Evolutionary conservation across 441 rosid species (phyloP), one percentile per base, ranked within the genome.

Genomic region (Gossypium schwendimanii): DNA sequence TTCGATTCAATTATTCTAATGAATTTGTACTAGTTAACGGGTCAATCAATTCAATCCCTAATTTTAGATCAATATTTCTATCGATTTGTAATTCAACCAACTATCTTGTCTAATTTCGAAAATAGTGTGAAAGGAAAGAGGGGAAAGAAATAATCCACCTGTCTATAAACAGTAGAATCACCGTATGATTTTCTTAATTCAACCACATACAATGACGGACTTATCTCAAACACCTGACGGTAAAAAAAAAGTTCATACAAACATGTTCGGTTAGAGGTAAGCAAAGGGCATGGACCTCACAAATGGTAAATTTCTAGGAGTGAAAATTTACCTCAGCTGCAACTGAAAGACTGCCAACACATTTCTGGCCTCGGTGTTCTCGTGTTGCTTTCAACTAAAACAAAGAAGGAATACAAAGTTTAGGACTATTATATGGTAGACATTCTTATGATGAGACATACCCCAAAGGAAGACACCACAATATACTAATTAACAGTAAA

Each of bases 131-230:
- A 6, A 58, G 0, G 14, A 20, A 31, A n/a, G 26, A 20, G 1
- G 4, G 26, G 66, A 50, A 58, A 26, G 17, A 58, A 26, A 18
- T 50, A 61, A 15, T 12, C 3, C 85, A 91, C 99, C 90, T 92
- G 91, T 88, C 97, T 87, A 83, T 95, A 95, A 49, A 74, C 81
- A 15, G 78, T 58, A 70, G 98, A 58, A 82, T 95, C 99, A 47
- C 99, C 99, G 39, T 73, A 80, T 10, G 93, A 84, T 89, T 95
- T 95, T 79, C 90, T 84, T 69, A 95, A 74, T 80, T 95, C 99
- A 47, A 95, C 99, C 60, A 95, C 97, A 65, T 84, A 81, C 72
- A 95, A 76, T 45, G 92, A 86, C 50, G 96, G 87, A 70, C 91
- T 91, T 78, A 95, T 90, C 85, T 93, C 97, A 66, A 86, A 82